Evolutionary conservation across 2,329 filamentous ascomycete genomes (phyloP), one percentile per base, ranked within the genome.

Genomic region (Chaetomium sp.): DNA sequence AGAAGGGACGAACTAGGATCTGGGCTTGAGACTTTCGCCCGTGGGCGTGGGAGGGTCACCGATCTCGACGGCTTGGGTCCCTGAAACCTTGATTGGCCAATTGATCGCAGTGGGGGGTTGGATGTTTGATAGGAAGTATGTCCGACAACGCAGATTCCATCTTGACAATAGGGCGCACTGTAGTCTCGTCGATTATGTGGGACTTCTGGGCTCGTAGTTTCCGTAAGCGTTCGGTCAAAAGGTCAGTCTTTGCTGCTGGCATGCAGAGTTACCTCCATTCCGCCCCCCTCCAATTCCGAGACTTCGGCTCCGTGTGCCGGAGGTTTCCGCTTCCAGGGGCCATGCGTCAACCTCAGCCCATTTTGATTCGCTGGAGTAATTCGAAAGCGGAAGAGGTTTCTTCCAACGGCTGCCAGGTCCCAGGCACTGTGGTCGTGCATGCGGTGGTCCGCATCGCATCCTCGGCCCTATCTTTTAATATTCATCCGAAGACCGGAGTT

Each of bases 401-500:
- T 35, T 14, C 11, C 19, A n/a, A 42, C 14, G 46, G 33, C 33
- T 55, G 41, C 54, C 36, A 45, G 44, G 47, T 19, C 46, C 12
- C 54, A 41, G 55, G 38, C 51, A 51, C 12, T 41, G 14, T 47
- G 49, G 38, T 19, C 49, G 41, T 49, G 35, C 36, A 40, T 35
- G 52, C 38, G 37, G 14, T 27, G 12, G 1, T 9, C 44, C 43
- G 50, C 19, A 3, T 27, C 19, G 19, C 19, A 27, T 27, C 19
- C 19, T 27, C 19, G 19, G 19, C 19, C 19, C 19, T 27, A 27
- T 27, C 19, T 27, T 27, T 27, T 27, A 27, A 27, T 27, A 27
- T 27, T 27, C 35, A 46, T 57, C 59, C 54, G 59, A 59, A 10
- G 14, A 61, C 50, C 59, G 59, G 59, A 57, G 54, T 38, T 19